Percentiles rank a stretch among this genome's conserved stretches.
Evolutionary conservation across 2,329 filamentous ascomycete genomes (phyloP).

Genomic region (Thielaviopsis populi): DNA sequence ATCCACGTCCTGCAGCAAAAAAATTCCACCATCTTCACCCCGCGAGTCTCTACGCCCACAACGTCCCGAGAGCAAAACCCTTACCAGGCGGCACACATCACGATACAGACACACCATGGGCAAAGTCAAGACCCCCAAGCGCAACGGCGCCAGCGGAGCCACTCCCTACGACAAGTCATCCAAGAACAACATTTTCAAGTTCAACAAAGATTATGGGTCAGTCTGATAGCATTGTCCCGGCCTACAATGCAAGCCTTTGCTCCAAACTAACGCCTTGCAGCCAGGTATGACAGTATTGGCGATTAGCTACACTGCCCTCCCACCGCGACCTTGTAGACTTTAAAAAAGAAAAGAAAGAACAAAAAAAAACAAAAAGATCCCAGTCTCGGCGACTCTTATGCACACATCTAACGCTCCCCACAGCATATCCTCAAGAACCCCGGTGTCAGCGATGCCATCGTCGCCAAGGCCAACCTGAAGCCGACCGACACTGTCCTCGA

Average conservation of each 20-base stretch:
- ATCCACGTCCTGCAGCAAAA: conserved; percentile 12
- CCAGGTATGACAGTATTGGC: conserved; percentile 8
- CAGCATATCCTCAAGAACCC: conserved; percentile 87
- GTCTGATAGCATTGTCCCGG: background rate
- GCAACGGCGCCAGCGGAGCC: conserved; percentile 32
- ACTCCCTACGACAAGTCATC: conserved; percentile 30
- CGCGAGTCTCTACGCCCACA: background rate
- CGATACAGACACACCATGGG: conserved; percentile 29
- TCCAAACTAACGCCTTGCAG: conserved; percentile 9
- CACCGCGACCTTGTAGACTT: background rate
- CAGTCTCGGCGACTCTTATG: background rate
- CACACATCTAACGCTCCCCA: conserved; percentile 7
- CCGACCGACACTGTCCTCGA: conserved; percentile 84
- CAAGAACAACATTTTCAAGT: conserved; percentile 85
- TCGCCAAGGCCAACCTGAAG: conserved; percentile 68
- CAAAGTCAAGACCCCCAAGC: conserved; percentile 38
- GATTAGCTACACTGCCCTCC: background rate
- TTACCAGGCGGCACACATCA: conserved; percentile 4
- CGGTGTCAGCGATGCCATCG: conserved; percentile 59
- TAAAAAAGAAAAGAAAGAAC: no score
- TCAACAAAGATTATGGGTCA: conserved; percentile 71
- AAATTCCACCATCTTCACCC: conserved; percentile 16
- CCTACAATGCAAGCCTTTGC: background rate
- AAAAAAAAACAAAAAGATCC: background rate
- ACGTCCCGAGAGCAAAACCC: background rate